A percentile compares a stretch with the other conserved stretches of the same genome.
phyloP scores from a whole-genome alignment of 1,284 basidiomycete genomes.

The Caloboletus firmus region DNA sequence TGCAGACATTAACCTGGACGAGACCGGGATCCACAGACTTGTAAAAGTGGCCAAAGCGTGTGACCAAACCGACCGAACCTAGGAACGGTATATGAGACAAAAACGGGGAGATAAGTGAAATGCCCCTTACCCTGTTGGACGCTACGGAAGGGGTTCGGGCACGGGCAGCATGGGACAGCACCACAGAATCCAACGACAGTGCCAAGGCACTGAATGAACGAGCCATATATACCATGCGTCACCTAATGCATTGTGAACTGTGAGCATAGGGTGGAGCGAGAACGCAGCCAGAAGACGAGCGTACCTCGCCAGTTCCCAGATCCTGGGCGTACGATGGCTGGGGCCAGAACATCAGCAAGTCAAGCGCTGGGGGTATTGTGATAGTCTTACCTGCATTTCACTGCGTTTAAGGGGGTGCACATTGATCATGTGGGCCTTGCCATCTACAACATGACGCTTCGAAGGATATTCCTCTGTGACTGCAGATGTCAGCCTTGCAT shows the following conservation, averaged over 20 bases:
- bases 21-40: slow-evolving; percentile 93
- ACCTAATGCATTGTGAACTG: slow-evolving; percentile 39
- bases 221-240: slow-evolving; percentile 86
- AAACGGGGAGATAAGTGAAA: slow-evolving; percentile 4
- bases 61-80: slow-evolving; percentile 89
- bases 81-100: slow-evolving; percentile 11
- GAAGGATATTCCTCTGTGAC: slow-evolving; percentile 54
- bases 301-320: slow-evolving; percentile 64
- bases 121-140: slow-evolving; percentile 67
- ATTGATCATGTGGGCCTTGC: slow-evolving; percentile 51
- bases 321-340: slow-evolving; percentile 90
- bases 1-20: slow-evolving; percentile 90
- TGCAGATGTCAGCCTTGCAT: slow-evolving; percentile 30
- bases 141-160: slow-evolving; percentile 75
- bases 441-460: slow-evolving; percentile 34
- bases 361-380: slow-evolving; percentile 13
- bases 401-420: slow-evolving; percentile 81
- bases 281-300: slow-evolving; percentile 8
- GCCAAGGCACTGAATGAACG: slow-evolving; percentile 71
- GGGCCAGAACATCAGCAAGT: slow-evolving; percentile 14
- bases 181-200: slow-evolving; percentile 62
- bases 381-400: slow-evolving; percentile 73
- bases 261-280: slow-evolving; percentile 4
- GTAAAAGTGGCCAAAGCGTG: slow-evolving; percentile 93
- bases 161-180: slow-evolving; percentile 85